Base-by-base conservation (phyloP, 179 eudicot species). In the Nepenthes alata region DNA sequence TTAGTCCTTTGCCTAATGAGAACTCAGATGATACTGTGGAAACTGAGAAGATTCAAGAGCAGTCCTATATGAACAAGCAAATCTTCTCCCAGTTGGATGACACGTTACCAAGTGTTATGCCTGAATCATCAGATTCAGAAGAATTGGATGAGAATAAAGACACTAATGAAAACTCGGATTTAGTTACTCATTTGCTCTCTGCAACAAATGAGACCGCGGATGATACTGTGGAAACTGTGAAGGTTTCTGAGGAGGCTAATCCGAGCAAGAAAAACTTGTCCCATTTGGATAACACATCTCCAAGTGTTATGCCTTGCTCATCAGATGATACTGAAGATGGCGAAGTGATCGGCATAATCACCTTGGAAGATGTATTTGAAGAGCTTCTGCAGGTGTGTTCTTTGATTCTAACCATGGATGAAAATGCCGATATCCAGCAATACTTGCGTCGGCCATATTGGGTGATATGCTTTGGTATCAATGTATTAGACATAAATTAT, bases 281-380 rank as follows among this genome's bases (percentile, higher is more conserved):
- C 59, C 75, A 53, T 56, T 72, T 62, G 15, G 63, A 45, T 62
- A 72, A 67, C 37, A 53, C 66, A 53, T 47, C 64, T 45, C 47
- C 71, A 38, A 68, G 69, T 76, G 75, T 75, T 56, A 51, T 53
- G 65, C 49, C 76, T 60, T 51, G 55, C 53, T 41, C 79, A 14
- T 50, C 68, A 1, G 96, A 87, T 36, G 90, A 86, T 60, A 74
- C 79, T 59, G 96, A 89, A 72, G 95, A 91, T 68, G 96, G 95
- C 55, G 90, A 93, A 70, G 96, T 93, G 41, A 77, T 89, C 55
- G 96, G 98, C 59, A 93, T 93, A 35, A 89, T 93, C 70, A 93
- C 98, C 48, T 81, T 93, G 61, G 98, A 94, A 80, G 99, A 94
- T 80, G 99, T 94, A 61, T 94, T 94, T 71, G 99, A 94, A 81